Base-by-base conservation (phyloP, 1,284 basidiomycete species). In the Moesziomyces globuligerus region DNA sequence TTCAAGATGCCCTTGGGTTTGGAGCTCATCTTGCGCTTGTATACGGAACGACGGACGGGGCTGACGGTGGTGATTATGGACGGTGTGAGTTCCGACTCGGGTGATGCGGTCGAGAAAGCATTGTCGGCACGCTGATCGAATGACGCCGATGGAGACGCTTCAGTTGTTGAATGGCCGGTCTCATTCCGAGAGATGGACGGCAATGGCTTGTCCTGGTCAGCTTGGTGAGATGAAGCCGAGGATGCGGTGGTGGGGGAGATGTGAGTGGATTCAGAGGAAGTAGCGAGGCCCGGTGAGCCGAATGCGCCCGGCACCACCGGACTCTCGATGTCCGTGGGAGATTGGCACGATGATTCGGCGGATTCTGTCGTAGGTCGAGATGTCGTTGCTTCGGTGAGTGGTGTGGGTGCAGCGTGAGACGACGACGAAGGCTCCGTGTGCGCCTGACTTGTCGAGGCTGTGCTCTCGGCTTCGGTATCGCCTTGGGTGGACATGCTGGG, bases 1-100 rank as follows among this genome's bases (percentile, higher is more conserved):
- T 79, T 79, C 46, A 81, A 57, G 50, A 81, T 80, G 11, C 76
- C 75, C 29, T 72, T 72, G 37, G 62, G 69, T 17, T 58, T 54
- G 29, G 44, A 50, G 48, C 45, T 51, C 58, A 57, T 44, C 39
- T 66, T 66, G 47, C 57, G 57, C 42, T 72, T 72, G 62, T 72
- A 72, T 18, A 72, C 52, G 17, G 69, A 59, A 36, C 68, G 41
- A n/a, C 68, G 68, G 1, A 70, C 60, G 8, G 67, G 59, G 34
- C 60, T 70, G 48, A 70, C 29, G 25, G 48, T 44, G 8, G 59
- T 52, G 50, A 68, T 62, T 37, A 57, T 49, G 40, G 65, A 57
- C 8, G 65, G 47, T 1, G 43, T 51, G 11, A 55, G 37, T 20
- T 66, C 55, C 3, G 62, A 39, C 11, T 47, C 39, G 25, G 62